Percentiles rank a stretch among this genome's conserved stretches.
Evolutionary conservation across 73 alveolate species (phyloP).

Genomic region (Tetrahymena elliotti): DNA sequence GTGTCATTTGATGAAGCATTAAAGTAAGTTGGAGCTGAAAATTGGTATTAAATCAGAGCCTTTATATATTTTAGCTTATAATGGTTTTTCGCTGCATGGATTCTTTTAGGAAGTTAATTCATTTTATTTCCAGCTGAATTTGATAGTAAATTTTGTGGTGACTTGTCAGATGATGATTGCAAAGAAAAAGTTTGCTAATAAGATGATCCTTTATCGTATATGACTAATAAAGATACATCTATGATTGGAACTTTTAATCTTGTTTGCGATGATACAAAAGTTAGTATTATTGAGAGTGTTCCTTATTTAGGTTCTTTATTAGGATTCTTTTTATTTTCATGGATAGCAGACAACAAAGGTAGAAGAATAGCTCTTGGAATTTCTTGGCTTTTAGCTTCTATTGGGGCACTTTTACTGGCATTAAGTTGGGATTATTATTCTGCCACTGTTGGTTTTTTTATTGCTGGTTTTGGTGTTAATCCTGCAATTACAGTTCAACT

Average conservation of each 20-base stretch:
- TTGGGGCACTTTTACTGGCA: slow-evolving; percentile 9
- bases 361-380: slow-evolving; percentile 11
- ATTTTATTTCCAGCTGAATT: slow-evolving; percentile 22
- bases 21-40: slow-evolving; percentile 24
- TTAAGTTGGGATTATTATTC: slow-evolving; percentile 9
- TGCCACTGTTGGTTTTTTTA: slow-evolving; percentile 17
- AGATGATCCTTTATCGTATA: not conserved
- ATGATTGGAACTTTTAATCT: slow-evolving; percentile 11
- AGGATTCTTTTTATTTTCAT: slow-evolving; percentile 33
- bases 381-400: slow-evolving; percentile 21
- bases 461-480: slow-evolving; percentile 38
- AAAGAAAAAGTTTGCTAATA: not conserved
- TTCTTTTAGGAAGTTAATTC: slow-evolving; percentile 5
- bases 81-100: slow-evolving; percentile 13
- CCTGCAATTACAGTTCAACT: slow-evolving; percentile 34
- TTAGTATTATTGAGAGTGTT: not conserved
- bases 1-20: slow-evolving; percentile 33
- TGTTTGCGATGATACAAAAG: not conserved
- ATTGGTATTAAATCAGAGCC: slow-evolving; percentile 17
- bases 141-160: not conserved
- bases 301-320: slow-evolving; percentile 24
- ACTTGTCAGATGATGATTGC: not conserved
- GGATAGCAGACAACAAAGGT: slow-evolving; percentile 36
- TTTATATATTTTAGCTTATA: slow-evolving; percentile 17
- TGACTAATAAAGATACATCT: slow-evolving; percentile 1